Percentiles rank a stretch among this genome's conserved stretches.
These are phyloP conservation scores for Geotrichum ghanense DNA, from an alignment of 805 yeast species.

Conservation along the genomic window DNA sequence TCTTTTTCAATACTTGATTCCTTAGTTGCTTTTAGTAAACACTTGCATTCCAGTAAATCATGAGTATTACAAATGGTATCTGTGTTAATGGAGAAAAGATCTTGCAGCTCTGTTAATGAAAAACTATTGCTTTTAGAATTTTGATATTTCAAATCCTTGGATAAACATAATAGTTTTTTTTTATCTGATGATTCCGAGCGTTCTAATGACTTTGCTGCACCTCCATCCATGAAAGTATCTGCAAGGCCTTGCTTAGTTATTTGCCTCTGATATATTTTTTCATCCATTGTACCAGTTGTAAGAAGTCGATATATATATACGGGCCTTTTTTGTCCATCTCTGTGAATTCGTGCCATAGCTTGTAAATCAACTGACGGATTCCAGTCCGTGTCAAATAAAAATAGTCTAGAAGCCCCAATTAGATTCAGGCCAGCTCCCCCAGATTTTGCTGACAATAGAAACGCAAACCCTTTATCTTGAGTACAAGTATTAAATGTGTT, in stretches of 20 bases:
- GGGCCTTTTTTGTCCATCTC: conserved; percentile 81
- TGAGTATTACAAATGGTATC: conserved; percentile 16
- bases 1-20: conserved; percentile 13
- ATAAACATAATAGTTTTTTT: neutral
- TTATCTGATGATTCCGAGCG: conserved; percentile 23
- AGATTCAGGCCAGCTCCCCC: conserved; percentile 92
- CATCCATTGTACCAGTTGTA: conserved; percentile 87
- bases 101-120: conserved; percentile 54
- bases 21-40: conserved; percentile 46
- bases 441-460: conserved; percentile 75
- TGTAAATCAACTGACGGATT: conserved; percentile 88
- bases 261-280: conserved; percentile 87
- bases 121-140: conserved; percentile 41
- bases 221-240: conserved; percentile 46
- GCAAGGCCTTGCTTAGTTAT: conserved; percentile 72
- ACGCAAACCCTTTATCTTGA: conserved; percentile 37
- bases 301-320: conserved; percentile 74
- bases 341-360: conserved; percentile 89
- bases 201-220: conserved; percentile 3
- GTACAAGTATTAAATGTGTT: conserved; percentile 48
- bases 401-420: conserved; percentile 78
- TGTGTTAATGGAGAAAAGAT: conserved; percentile 50
- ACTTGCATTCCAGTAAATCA: conserved; percentile 28
- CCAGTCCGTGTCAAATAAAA: conserved; percentile 93
- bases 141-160: conserved; percentile 1